A percentile compares a stretch with the other conserved stretches of the same genome.
These are phyloP conservation scores for Kodamaea alishanica DNA, from an alignment of 1,139 yeast species.

Conservation along the genomic window DNA sequence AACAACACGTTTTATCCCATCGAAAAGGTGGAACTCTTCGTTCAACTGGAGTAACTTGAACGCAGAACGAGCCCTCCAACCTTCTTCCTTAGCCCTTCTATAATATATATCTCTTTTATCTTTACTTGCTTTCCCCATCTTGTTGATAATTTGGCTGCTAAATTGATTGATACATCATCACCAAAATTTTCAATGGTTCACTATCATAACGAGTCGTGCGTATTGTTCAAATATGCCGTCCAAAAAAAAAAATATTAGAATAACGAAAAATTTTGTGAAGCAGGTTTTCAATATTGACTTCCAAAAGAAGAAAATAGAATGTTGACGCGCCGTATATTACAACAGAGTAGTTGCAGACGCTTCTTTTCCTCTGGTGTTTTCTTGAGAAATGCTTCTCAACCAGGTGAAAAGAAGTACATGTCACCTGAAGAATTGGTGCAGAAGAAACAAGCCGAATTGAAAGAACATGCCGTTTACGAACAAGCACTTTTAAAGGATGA, in stretches of 20 bases:
- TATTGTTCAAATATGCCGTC: neutral
- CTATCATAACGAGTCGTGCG: conserved; percentile 5
- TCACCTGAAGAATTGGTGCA: conserved; percentile 32
- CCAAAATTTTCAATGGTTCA: neutral
- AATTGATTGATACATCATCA: neutral
- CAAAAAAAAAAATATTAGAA: neutral
- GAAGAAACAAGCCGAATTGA: conserved; percentile 23
- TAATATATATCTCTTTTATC: conserved; percentile 90
- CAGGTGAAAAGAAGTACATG: conserved; percentile 16
- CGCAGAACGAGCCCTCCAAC: conserved; percentile 96
- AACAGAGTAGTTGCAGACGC: neutral
- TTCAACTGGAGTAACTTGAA: conserved; percentile 85
- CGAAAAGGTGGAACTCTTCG: conserved; percentile 80
- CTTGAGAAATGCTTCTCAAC: neutral
- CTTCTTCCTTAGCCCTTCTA: conserved; percentile 93
- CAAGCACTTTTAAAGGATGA: conserved; percentile 27
- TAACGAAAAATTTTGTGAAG: conserved; percentile 2
- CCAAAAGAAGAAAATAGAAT: conserved; percentile 1
- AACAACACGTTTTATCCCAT: conserved; percentile 76
- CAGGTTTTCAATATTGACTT: conserved; percentile 1
- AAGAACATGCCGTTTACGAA: conserved; percentile 30
- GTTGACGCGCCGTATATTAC: conserved; percentile 6
- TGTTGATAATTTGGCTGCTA: neutral
- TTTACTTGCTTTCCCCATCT: conserved; percentile 92
- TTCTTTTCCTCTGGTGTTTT: conserved; percentile 4